A percentile compares a stretch with the other conserved stretches of the same genome.
Evolutionary conservation across 2,329 filamentous ascomycete species (phyloP).

Genomic region (Stromatinia cepivora): DNA sequence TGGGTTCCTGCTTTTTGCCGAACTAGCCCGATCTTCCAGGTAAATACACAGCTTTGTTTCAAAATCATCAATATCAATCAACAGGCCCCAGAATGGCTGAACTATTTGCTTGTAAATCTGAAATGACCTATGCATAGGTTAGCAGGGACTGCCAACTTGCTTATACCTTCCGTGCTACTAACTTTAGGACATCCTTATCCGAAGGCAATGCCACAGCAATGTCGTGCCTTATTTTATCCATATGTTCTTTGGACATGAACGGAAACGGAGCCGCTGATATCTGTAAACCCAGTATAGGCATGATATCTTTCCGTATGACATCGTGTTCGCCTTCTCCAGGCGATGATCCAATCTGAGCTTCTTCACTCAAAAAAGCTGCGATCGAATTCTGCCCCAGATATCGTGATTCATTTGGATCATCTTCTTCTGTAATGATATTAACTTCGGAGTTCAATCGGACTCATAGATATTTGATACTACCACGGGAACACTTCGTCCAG

Average conservation of each 20-base stretch:
- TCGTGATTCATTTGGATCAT: slow-evolving; percentile 56
- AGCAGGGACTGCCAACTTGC: neutral
- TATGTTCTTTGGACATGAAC: slow-evolving; percentile 63
- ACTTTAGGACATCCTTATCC: slow-evolving; percentile 68
- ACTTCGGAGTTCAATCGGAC: slow-evolving; percentile 20
- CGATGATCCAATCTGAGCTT: slow-evolving; percentile 51
- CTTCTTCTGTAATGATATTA: slow-evolving; percentile 46
- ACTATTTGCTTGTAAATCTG: slow-evolving; percentile 67
- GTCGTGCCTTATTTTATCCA: slow-evolving; percentile 60
- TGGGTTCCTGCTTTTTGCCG: slow-evolving; percentile 42
- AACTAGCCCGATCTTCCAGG: slow-evolving; percentile 58
- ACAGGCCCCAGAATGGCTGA: slow-evolving; percentile 67
- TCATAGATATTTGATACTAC: neutral
- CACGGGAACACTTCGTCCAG: slow-evolving; percentile 1
- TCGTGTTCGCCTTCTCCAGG: slow-evolving; percentile 50
- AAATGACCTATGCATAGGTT: slow-evolving; percentile 51
- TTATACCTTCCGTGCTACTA: slow-evolving; percentile 37
- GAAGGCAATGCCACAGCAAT: slow-evolving; percentile 63
- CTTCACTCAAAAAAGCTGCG: slow-evolving; percentile 63
- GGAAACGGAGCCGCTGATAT: slow-evolving; percentile 63
- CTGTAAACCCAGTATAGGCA: slow-evolving; percentile 64
- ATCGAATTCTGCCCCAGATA: slow-evolving; percentile 69
- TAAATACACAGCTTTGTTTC: slow-evolving; percentile 65
- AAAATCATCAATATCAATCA: slow-evolving; percentile 65
- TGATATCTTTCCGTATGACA: slow-evolving; percentile 61